phyloP scores from a whole-genome alignment of 805 yeast genomes.

The Metahyphopichia silvanorum region DNA sequence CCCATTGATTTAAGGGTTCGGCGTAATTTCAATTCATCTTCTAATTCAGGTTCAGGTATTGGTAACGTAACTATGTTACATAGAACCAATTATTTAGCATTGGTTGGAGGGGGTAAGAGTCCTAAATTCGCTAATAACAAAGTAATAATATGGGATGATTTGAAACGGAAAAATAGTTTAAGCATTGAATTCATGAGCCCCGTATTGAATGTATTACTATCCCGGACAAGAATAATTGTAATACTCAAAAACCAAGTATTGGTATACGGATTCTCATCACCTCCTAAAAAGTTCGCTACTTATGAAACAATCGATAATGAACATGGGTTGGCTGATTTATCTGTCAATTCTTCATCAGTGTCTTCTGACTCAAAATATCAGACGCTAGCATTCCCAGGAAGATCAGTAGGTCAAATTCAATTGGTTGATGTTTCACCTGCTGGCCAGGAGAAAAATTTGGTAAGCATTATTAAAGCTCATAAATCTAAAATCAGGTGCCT shows the following conservation, averaged over 20 bases:
- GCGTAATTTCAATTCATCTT: conserved; percentile 41
- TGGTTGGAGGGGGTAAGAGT: conserved; percentile 84
- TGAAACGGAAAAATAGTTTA: conserved; percentile 69
- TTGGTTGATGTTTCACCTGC: conserved; percentile 68
- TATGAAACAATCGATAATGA: conserved; percentile 67
- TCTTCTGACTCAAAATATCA: conserved; percentile 32
- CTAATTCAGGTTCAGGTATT: conserved; percentile 50
- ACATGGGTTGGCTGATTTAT: conserved; percentile 59
- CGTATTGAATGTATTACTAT: conserved; percentile 67
- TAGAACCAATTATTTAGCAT: conserved; percentile 84
- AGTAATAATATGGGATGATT: conserved; percentile 88
- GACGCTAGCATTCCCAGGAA: conserved; percentile 74
- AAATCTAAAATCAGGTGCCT: conserved; percentile 61
- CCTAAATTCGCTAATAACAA: conserved; percentile 80
- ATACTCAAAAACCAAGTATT: conserved; percentile 64
- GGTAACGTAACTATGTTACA: conserved; percentile 80
- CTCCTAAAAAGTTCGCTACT: conserved; percentile 62
- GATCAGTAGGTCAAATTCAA: conserved; percentile 74
- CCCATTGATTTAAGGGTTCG: conserved; percentile 78
- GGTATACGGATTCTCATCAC: conserved; percentile 77
- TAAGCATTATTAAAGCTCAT: conserved; percentile 76
- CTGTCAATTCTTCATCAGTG: conserved; percentile 20
- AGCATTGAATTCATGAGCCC: conserved; percentile 74
- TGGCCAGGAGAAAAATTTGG: conserved; percentile 60
- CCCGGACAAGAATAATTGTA: conserved; percentile 73